phyloP scores from a whole-genome alignment of 1,139 yeast species.

The Maudiozyma humilis region DNA sequence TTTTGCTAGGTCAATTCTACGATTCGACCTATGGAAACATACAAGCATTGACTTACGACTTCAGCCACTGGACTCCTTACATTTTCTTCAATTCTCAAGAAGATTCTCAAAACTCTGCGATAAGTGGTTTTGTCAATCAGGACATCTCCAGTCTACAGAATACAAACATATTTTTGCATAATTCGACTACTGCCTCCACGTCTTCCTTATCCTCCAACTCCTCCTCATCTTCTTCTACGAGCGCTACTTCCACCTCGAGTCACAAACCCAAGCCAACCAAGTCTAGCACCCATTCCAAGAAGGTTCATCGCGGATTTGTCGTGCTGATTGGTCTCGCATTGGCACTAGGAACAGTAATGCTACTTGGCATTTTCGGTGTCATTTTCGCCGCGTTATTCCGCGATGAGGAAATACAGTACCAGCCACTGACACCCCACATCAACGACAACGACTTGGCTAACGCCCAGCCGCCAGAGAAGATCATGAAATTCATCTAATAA shows the following conservation, averaged over 20 bases:
- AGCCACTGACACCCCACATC: constrained; percentile 37
- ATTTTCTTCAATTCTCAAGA: constrained; percentile 23
- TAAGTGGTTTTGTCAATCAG: constrained; percentile 27
- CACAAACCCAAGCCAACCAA: constrained; percentile 12
- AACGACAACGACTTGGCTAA: constrained; percentile 55
- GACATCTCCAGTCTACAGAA: constrained; percentile 31
- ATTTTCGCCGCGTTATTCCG: constrained; percentile 40
- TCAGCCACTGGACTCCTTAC: constrained; percentile 66
- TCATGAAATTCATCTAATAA: constrained; percentile 34
- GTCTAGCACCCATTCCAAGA: constrained; percentile 9
- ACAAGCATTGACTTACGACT: constrained; percentile 64
- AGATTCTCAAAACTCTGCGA: constrained; percentile 10
- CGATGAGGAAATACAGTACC: constrained; percentile 24
- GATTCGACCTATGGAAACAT: constrained; percentile 49
- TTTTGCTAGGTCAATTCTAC: constrained; percentile 43
- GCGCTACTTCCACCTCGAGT: constrained; percentile 24
- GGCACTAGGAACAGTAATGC: constrained; percentile 69
- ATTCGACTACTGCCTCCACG: constrained; percentile 8
- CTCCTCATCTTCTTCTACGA: constrained; percentile 15
- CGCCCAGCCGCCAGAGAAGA: constrained; percentile 53
- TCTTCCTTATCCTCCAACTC: constrained; percentile 9
- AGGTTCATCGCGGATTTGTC: constrained; percentile 57
- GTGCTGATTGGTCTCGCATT: constrained; percentile 84
- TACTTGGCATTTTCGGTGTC: constrained; percentile 58
- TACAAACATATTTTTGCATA: constrained; percentile 25